Evolutionary conservation across 306 rosid species (phyloP).

Genomic region (Hippophae gyantsensis): DNA sequence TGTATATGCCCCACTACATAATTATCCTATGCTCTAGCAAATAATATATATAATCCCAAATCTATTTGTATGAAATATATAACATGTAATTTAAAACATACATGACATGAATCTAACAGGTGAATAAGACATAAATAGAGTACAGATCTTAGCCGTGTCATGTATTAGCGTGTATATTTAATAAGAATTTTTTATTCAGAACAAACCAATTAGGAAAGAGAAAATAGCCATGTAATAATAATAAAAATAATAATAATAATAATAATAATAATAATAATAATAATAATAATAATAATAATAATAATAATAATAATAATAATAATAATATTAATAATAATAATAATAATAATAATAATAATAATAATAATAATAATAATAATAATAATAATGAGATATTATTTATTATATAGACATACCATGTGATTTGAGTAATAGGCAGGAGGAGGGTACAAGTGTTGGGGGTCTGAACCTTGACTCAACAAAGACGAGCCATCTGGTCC

Average conservation of each 20-base stretch:
- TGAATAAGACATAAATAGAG: too few species aligned
- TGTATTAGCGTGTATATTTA: too few species aligned
- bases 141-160: too few species aligned
- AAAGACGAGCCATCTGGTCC: conserved; percentile 33
- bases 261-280: not conserved
- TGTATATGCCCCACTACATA: conserved; percentile 4
- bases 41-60: conserved; percentile 6
- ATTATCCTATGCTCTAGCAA: too few species aligned
- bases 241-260: not conserved
- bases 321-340: conserved; percentile 4
- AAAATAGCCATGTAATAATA: conserved; percentile 30
- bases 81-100: too few species aligned
- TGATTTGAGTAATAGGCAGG: conserved; percentile 35
- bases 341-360: not conserved
- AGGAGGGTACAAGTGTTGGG: conserved; percentile 25
- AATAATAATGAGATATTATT: conserved; percentile 2
- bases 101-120: too few species aligned
- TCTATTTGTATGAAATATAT: too few species aligned
- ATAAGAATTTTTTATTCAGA: too few species aligned
- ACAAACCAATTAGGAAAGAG: too few species aligned
- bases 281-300: not conserved
- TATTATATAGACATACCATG: conserved; percentile 38
- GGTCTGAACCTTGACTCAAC: conserved; percentile 35
- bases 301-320: conserved; percentile 29
- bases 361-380: not conserved